A percentile compares a stretch with the other conserved stretches of the same genome.
phyloP scores from a whole-genome alignment of 768 basidiomycete species.

The Kondoa malvinella region DNA sequence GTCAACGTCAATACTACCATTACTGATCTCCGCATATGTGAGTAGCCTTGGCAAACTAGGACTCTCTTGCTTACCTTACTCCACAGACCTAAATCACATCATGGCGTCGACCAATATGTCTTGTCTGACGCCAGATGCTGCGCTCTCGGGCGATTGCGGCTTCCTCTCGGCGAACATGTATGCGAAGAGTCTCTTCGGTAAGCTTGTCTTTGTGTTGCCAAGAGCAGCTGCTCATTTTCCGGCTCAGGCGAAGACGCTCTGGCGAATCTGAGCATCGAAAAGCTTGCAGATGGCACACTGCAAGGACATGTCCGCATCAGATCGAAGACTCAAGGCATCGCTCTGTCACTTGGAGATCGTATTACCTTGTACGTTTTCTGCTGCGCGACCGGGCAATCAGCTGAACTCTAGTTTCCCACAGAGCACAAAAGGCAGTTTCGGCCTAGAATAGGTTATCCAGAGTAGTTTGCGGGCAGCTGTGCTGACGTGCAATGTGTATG shows the following conservation, averaged over 20 bases:
- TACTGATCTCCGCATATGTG: slow-evolving; percentile 42
- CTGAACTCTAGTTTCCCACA: too few species aligned
- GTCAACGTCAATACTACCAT: slow-evolving; percentile 78
- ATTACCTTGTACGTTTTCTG: slow-evolving; percentile 32
- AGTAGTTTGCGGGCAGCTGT: too few species aligned
- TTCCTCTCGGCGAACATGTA: slow-evolving; percentile 96
- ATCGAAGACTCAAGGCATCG: slow-evolving; percentile 95
- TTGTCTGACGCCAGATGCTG: slow-evolving; percentile 74
- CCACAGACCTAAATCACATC: slow-evolving; percentile 72
- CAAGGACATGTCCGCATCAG: slow-evolving; percentile 89
- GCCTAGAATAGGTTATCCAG: too few species aligned
- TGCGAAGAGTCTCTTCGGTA: slow-evolving; percentile 81
- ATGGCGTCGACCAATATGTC: slow-evolving; percentile 98
- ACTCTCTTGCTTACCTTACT: slow-evolving; percentile 1
- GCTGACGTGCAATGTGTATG: too few species aligned
- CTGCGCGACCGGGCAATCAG: too few species aligned
- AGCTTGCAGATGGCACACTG: slow-evolving; percentile 60
- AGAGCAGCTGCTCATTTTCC: slow-evolving; percentile 2
- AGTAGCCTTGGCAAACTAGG: slow-evolving; percentile 7
- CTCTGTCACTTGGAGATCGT: slow-evolving; percentile 76
- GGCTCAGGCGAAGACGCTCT: slow-evolving; percentile 75
- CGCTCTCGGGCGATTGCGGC: slow-evolving; percentile 83
- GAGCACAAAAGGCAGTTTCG: too few species aligned
- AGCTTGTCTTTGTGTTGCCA: slow-evolving; percentile 13
- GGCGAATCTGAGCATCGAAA: slow-evolving; percentile 83